These are phyloP conservation scores for Ballota nigra DNA, from an alignment of 257 asterid genomes.

Conservation along the genomic window DNA sequence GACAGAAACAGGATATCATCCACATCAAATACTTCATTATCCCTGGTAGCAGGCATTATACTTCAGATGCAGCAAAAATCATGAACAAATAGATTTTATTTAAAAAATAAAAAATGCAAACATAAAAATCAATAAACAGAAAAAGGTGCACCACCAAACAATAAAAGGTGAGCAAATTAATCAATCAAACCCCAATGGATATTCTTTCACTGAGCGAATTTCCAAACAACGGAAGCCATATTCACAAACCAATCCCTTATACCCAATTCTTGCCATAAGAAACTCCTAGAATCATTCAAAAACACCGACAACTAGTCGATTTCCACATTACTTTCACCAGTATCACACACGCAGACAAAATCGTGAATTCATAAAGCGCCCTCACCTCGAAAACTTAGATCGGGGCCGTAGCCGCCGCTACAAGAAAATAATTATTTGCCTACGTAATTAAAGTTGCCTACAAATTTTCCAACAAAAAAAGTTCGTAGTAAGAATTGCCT, in stretches of 20 bases:
- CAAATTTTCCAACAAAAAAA: too few species aligned
- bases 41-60: neutral
- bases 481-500: too few species aligned
- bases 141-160: neutral
- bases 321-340: neutral
- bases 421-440: too few species aligned
- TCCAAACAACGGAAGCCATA: slow-evolving; percentile 2
- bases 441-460: too few species aligned
- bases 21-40: neutral
- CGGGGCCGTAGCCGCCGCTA: slow-evolving; percentile 28
- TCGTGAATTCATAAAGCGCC: neutral
- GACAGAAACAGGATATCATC: neutral
- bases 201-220: neutral
- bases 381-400: slow-evolving; percentile 36
- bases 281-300: slow-evolving; percentile 4
- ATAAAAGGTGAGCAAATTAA: neutral
- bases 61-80: slow-evolving; percentile 11
- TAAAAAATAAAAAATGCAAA: neutral
- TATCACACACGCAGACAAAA: slow-evolving; percentile 3
- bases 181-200: slow-evolving; percentile 15
- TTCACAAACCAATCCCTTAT: neutral
- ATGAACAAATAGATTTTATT: neutral
- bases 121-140: neutral
- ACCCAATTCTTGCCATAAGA: slow-evolving; percentile 3
- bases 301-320: slow-evolving; percentile 6